phyloP scores from a whole-genome alignment of 768 basidiomycete genomes.

The Pseudohyphozyma bogoriensis region DNA sequence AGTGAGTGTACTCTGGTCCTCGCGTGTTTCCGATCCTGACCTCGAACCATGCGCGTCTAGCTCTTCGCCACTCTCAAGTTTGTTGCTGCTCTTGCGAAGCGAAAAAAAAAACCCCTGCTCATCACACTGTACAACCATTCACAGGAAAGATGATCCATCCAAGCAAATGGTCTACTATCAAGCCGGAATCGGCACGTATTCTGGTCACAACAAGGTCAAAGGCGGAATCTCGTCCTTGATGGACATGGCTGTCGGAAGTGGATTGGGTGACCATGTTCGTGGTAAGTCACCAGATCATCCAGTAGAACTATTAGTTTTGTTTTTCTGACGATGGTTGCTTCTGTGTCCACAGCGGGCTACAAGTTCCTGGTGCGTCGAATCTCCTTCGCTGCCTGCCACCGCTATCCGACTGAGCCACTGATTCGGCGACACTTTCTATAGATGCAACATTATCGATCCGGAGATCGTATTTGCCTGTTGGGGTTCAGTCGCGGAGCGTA shows the following conservation, averaged over 20 bases:
- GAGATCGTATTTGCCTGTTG: neutral
- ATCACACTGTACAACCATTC: too few species aligned
- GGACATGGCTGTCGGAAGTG: neutral
- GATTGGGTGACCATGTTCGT: constrained; percentile 41
- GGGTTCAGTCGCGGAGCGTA: neutral
- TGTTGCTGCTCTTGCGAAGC: neutral
- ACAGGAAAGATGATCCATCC: constrained; percentile 24
- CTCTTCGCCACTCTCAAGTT: neutral
- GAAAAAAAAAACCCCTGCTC: too few species aligned
- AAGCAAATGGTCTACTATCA: constrained; percentile 62
- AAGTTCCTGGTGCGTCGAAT: neutral
- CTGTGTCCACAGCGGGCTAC: too few species aligned
- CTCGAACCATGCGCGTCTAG: neutral
- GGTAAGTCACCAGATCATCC: too few species aligned
- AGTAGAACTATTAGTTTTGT: too few species aligned
- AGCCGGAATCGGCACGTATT: constrained; percentile 10
- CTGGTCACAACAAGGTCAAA: neutral
- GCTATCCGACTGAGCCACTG: too few species aligned
- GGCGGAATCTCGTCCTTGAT: neutral
- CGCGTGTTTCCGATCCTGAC: too few species aligned
- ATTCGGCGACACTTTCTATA: neutral
- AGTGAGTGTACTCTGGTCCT: neutral
- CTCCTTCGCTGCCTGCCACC: too few species aligned
- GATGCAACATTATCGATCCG: neutral
- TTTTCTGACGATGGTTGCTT: too few species aligned